These are phyloP conservation scores for Schizochytrium sp. DNA, from an alignment of 108 stramenopile genomes.

Conservation along the genomic window DNA sequence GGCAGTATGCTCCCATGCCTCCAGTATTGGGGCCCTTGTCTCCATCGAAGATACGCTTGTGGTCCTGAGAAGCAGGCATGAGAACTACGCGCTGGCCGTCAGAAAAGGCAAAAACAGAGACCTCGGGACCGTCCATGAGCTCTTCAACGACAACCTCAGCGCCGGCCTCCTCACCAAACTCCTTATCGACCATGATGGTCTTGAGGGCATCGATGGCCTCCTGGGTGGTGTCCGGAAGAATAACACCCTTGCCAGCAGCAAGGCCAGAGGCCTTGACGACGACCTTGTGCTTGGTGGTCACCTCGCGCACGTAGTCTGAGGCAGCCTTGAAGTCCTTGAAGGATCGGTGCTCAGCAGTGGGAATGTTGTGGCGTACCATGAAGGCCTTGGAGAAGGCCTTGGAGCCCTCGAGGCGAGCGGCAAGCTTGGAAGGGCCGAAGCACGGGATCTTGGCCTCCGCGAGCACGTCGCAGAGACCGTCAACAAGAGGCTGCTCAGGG, in stretches of 20 bases:
- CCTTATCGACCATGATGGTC: conserved; percentile 92
- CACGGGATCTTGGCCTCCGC: conserved; percentile 83
- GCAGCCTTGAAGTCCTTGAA: conserved; percentile 86
- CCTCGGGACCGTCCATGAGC: conserved; percentile 96
- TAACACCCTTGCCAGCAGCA: conserved; percentile 98
- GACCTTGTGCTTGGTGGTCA: conserved; percentile 83
- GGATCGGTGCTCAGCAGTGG: conserved; percentile 91
- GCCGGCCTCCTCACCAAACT: conserved; percentile 90
- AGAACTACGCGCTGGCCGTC: conserved; percentile 91
- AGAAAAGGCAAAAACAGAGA: conserved; percentile 93
- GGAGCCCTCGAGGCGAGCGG: conserved; percentile 93
- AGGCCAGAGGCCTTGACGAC: conserved; percentile 99
- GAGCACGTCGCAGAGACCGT: conserved; percentile 85
- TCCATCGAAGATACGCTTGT: conserved; percentile 96
- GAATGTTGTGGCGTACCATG: conserved; percentile 89
- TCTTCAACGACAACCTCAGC: conserved; percentile 97
- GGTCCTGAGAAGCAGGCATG: conserved; percentile 96
- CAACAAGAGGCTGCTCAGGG: conserved; percentile 95
- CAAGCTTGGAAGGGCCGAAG: conserved; percentile 93
- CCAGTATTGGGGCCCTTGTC: conserved; percentile 97
- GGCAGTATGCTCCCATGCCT: conserved; percentile 99
- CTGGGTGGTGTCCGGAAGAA: conserved; percentile 87
- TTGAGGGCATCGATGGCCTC: conserved; percentile 91
- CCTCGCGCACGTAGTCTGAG: conserved; percentile 83
- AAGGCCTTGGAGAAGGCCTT: conserved; percentile 99